Percentiles rank a stretch among this genome's conserved stretches.
These are phyloP conservation scores for Citrus mangshanensis DNA, from an alignment of 345 rosid genomes.

Conservation along the genomic window DNA sequence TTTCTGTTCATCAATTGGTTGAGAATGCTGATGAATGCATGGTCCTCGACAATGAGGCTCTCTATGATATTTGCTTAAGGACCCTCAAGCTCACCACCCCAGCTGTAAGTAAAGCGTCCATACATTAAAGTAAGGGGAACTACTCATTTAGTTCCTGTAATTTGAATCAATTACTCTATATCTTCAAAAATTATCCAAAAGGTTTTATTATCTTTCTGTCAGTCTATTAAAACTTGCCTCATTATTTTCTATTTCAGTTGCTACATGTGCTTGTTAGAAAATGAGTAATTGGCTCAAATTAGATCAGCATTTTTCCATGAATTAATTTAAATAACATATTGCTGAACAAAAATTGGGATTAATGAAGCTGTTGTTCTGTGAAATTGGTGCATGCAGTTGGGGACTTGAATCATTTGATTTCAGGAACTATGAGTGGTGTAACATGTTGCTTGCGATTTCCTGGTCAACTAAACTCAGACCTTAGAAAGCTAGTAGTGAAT, in stretches of 20 bases:
- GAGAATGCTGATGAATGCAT: slow-evolving; percentile 43
- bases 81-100: slow-evolving; percentile 39
- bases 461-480: slow-evolving; percentile 28
- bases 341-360: no score
- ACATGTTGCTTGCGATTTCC: slow-evolving; percentile 30
- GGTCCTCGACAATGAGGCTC: slow-evolving; percentile 40
- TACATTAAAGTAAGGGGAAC: no score
- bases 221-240: no score
- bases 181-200: neutral
- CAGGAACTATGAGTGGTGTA: slow-evolving; percentile 27
- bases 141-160: no score
- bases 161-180: no score
- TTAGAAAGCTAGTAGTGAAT: slow-evolving; percentile 25
- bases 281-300: no score
- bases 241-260: no score
- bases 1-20: slow-evolving; percentile 38
- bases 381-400: slow-evolving; percentile 9
- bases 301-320: no score
- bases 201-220: neutral
- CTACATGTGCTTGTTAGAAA: no score
- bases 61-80: slow-evolving; percentile 36
- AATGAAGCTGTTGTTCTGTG: no score
- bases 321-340: no score
- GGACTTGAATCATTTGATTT: slow-evolving; percentile 29
- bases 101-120: slow-evolving; percentile 24